Evolutionary conservation across 176 grass and related monocot species (phyloP).

Genomic region (Juncus effusus): DNA sequence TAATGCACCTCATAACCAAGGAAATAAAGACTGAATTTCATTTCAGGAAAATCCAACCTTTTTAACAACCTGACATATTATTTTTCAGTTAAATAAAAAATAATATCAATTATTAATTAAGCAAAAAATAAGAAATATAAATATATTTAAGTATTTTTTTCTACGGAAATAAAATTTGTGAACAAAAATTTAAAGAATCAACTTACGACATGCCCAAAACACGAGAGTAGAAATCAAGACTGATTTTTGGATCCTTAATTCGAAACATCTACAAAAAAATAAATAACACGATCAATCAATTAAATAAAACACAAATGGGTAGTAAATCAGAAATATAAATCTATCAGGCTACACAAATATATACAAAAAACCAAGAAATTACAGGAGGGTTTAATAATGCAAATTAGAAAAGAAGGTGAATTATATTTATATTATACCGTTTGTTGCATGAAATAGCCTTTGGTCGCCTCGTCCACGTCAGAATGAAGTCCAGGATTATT

Average conservation of each 20-base stretch:
- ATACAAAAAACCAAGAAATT: neutral
- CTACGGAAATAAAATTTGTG: no score
- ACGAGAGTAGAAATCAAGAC: slow-evolving; percentile 91
- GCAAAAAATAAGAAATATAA: no score
- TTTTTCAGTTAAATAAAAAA: slow-evolving; percentile 11
- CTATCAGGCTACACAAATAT: neutral
- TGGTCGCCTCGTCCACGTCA: slow-evolving; percentile 64
- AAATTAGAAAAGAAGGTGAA: no score
- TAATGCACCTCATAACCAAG: slow-evolving; percentile 77
- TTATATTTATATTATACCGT: slow-evolving; percentile 29
- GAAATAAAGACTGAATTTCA: slow-evolving; percentile 98
- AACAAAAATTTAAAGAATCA: slow-evolving; percentile 1
- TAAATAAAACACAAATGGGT: neutral
- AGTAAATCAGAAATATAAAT: neutral
- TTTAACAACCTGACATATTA: slow-evolving; percentile 67
- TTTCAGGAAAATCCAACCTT: slow-evolving; percentile 90
- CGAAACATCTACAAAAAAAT: slow-evolving; percentile 72
- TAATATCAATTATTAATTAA: neutral
- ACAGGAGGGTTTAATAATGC: no score
- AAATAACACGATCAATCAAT: slow-evolving; percentile 1
- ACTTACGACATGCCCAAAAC: slow-evolving; percentile 97
- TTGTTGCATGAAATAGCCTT: slow-evolving; percentile 95
- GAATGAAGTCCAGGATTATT: slow-evolving; percentile 74
- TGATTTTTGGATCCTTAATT: slow-evolving; percentile 92
- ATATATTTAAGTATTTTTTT: no score